A percentile compares a stretch with the other conserved stretches of the same genome.
Conservation (phyloP, 139 green algal genomes). For the Eudorina sp. region DNA sequence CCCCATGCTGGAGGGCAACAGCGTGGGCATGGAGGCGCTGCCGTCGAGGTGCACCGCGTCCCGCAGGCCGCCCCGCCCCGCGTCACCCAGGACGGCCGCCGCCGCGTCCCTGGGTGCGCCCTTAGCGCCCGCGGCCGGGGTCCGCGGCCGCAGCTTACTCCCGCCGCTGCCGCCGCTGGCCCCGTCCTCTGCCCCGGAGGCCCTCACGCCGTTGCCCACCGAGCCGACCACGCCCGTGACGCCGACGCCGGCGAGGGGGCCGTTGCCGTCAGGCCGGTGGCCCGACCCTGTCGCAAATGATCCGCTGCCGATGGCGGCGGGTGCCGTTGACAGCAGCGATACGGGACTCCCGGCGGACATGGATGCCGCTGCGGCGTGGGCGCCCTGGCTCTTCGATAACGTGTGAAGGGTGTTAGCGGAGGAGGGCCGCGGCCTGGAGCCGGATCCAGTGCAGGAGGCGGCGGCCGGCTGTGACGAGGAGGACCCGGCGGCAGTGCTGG, state of each 20-base stretch:
- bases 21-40: conserved; percentile 1
- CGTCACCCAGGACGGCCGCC: too few species aligned
- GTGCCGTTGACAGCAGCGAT: not conserved
- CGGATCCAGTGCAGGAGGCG: not conserved
- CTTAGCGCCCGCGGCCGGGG: not conserved
- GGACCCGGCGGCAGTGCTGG: not conserved
- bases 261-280: not conserved
- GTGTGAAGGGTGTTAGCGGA: not conserved
- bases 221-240: not conserved
- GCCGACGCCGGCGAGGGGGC: not conserved
- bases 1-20: not conserved
- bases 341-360: not conserved
- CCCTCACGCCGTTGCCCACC: not conserved
- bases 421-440: not conserved
- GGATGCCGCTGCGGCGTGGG: not conserved
- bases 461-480: not conserved
- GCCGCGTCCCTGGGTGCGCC: not conserved
- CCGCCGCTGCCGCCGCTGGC: not conserved
- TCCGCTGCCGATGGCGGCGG: too few species aligned
- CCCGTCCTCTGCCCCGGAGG: not conserved
- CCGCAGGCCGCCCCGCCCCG: not conserved
- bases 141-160: not conserved
- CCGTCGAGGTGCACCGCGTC: not conserved
- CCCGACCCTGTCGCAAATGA: too few species aligned
- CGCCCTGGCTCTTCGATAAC: not conserved